Conservation (phyloP, 1,284 basidiomycete genomes). For the Coniferiporia weirii region DNA sequence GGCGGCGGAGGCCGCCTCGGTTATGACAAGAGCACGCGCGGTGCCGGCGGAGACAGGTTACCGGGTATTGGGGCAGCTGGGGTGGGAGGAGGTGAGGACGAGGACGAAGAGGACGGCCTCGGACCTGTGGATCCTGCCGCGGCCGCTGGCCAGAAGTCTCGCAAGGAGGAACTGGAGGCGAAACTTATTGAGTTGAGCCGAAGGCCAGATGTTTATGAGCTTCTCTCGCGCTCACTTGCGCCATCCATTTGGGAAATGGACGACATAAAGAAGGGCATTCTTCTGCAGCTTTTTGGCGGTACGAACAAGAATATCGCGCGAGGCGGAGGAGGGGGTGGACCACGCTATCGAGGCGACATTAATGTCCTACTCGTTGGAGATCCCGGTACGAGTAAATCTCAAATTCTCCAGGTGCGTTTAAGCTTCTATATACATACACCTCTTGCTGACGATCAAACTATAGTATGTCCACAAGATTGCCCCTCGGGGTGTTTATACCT, state of each 20-base stretch:
- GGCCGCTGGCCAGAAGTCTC: constrained; percentile 32
- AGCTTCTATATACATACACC: constrained; percentile 1
- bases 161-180: constrained; percentile 53
- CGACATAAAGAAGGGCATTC: constrained; percentile 97
- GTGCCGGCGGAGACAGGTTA: constrained; percentile 60
- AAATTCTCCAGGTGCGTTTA: constrained; percentile 74
- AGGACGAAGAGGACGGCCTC: constrained; percentile 38
- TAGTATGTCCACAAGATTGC: constrained; percentile 99
- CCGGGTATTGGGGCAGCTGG: constrained; percentile 84
- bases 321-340: constrained; percentile 93
- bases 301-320: constrained; percentile 93
- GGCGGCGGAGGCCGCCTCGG: constrained; percentile 70
- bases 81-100: constrained; percentile 59
- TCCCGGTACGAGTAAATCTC: constrained; percentile 95
- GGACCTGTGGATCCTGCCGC: constrained; percentile 26
- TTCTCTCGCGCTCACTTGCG: constrained; percentile 82
- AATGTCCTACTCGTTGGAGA: constrained; percentile 97
- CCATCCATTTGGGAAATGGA: constrained; percentile 98
- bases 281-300: constrained; percentile 94
- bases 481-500: constrained; percentile 94
- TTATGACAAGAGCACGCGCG: constrained; percentile 77
- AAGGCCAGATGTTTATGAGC: constrained; percentile 82
- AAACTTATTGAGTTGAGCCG: constrained; percentile 68
- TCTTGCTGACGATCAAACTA: background rate
- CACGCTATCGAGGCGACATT: constrained; percentile 95